These are phyloP conservation scores for Alternaria triticimaculans DNA, from an alignment of 2,329 filamentous ascomycete genomes.

Conservation along the genomic window DNA sequence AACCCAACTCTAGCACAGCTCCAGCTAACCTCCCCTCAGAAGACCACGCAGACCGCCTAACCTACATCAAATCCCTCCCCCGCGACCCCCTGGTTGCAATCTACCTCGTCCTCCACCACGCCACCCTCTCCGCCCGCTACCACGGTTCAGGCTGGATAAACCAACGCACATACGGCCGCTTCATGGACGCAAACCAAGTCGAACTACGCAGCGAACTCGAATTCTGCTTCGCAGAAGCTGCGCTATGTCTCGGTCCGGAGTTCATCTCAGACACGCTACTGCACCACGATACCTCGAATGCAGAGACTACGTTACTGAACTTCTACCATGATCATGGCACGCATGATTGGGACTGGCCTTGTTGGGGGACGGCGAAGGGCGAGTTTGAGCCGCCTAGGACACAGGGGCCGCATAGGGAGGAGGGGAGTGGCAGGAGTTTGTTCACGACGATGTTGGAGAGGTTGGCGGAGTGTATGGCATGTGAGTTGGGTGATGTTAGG, in stretches of 20 bases:
- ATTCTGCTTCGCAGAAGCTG: conserved; percentile 38
- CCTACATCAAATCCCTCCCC: conserved; percentile 30
- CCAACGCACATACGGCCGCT: conserved; percentile 36
- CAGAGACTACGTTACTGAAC: conserved; percentile 31
- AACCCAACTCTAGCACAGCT: neutral
- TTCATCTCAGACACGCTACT: conserved; percentile 37
- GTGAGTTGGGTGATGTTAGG: conserved; percentile 29
- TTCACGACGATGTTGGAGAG: conserved; percentile 38
- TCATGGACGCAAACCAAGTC: conserved; percentile 38
- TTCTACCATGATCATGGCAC: conserved; percentile 37
- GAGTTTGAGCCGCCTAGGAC: conserved; percentile 36
- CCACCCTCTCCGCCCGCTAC: conserved; percentile 39
- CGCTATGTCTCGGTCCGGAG: conserved; percentile 28
- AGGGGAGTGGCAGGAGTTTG: conserved; percentile 17
- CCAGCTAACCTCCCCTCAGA: conserved; percentile 9
- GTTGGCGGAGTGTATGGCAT: conserved; percentile 27
- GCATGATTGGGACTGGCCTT: conserved; percentile 36
- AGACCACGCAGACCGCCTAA: conserved; percentile 17
- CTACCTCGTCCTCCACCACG: conserved; percentile 37
- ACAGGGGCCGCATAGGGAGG: conserved; percentile 32
- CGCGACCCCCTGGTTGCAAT: conserved; percentile 35
- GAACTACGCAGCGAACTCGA: conserved; percentile 39
- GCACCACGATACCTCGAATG: conserved; percentile 13
- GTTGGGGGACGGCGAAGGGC: conserved; percentile 21
- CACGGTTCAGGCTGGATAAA: conserved; percentile 42